phyloP scores from a whole-genome alignment of 2,329 filamentous ascomycete genomes.

The Chrysoporthe cubensis region DNA sequence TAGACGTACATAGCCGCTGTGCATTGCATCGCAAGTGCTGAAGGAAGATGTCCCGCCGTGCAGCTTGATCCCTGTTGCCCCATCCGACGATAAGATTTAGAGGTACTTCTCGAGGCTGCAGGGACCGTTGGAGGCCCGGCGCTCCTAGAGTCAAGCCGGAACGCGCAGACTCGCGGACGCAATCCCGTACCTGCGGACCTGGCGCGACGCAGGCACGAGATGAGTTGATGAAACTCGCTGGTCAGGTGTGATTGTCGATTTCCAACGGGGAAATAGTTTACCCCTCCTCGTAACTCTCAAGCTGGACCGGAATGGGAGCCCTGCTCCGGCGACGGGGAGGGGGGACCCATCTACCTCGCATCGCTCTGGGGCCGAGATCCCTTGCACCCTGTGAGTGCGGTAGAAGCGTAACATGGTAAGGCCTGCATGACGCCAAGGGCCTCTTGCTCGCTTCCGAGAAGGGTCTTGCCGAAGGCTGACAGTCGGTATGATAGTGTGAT shows the following conservation, averaged over 20 bases:
- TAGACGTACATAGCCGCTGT: slow-evolving; percentile 41
- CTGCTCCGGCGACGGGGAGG: slow-evolving; percentile 13
- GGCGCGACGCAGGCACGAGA: slow-evolving; percentile 17
- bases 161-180: slow-evolving; percentile 9
- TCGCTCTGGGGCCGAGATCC: slow-evolving; percentile 20
- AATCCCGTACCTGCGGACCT: slow-evolving; percentile 24
- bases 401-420: slow-evolving; percentile 18
- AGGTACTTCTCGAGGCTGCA: slow-evolving; percentile 21
- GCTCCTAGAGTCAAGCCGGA: slow-evolving; percentile 17
- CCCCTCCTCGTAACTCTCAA: neutral
- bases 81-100: slow-evolving; percentile 23
- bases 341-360: slow-evolving; percentile 11
- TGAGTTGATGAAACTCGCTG: neutral
- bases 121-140: slow-evolving; percentile 24
- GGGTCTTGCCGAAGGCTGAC: slow-evolving; percentile 24
- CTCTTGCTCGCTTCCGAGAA: slow-evolving; percentile 19
- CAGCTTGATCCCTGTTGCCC: slow-evolving; percentile 24
- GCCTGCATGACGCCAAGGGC: slow-evolving; percentile 8
- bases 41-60: slow-evolving; percentile 20
- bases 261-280: neutral
- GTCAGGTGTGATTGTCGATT: neutral
- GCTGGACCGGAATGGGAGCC: neutral
- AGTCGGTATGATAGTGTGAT: slow-evolving; percentile 30
- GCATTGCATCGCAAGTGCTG: slow-evolving; percentile 36
- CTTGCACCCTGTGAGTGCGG: slow-evolving; percentile 22